Conservation (phyloP, 1,284 basidiomycete species). For the Grifola frondosa region DNA sequence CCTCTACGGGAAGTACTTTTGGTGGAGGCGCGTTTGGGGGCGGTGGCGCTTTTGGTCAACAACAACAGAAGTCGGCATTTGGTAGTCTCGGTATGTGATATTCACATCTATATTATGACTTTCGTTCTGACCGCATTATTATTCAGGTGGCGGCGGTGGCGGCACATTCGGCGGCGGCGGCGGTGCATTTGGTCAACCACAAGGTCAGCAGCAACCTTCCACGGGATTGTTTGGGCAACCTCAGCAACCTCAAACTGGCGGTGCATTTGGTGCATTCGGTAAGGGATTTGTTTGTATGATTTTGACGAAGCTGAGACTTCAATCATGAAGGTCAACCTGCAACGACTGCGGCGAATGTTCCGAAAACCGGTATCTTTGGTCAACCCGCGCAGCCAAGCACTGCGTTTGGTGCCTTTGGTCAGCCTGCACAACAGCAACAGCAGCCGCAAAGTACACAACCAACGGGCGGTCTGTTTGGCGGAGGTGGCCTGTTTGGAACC, state of each 20-base stretch:
- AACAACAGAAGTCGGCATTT: constrained; percentile 6
- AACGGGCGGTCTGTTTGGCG: constrained; percentile 39
- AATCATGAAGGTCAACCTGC: constrained; percentile 12
- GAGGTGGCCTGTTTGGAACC: constrained; percentile 40
- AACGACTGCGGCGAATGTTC: too few relatives aligned
- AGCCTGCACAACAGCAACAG: constrained; percentile 25
- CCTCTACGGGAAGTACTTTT: constrained; percentile 17
- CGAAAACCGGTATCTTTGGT: too few relatives aligned
- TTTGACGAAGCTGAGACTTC: neutral
- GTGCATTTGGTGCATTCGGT: constrained; percentile 43
- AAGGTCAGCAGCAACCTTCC: constrained; percentile 25
- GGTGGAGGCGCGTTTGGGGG: constrained; percentile 43
- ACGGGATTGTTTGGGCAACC: constrained; percentile 43
- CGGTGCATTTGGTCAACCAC: constrained; percentile 38
- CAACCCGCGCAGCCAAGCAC: constrained; percentile 19
- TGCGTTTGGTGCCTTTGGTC: constrained; percentile 34
- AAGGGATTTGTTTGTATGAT: neutral
- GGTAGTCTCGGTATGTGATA: constrained; percentile 4
- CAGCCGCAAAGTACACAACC: constrained; percentile 30
- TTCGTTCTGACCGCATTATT: too few relatives aligned
- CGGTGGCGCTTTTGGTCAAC: constrained; percentile 32
- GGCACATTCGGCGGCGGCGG: constrained; percentile 22
- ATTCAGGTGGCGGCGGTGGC: too few relatives aligned
- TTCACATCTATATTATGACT: too few relatives aligned
- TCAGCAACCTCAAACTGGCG: constrained; percentile 28